A percentile compares a stretch with the other conserved stretches of the same genome.
Conservation (phyloP, 345 rosid genomes). For the Cardamine resedifolia region DNA sequence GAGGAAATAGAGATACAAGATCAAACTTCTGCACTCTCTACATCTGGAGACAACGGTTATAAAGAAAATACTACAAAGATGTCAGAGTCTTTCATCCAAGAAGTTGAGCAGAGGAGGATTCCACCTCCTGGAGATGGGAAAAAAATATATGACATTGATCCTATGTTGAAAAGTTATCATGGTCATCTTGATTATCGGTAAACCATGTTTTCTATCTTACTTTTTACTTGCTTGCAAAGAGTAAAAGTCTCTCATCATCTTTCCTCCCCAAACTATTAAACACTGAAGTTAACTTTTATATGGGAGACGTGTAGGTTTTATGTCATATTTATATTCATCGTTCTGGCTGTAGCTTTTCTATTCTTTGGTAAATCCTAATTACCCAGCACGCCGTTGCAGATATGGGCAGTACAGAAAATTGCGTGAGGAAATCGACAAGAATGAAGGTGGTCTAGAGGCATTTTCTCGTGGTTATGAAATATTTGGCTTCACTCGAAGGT, state of each 20-base stretch:
- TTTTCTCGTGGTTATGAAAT: slow-evolving; percentile 95
- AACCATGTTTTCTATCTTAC: background rate
- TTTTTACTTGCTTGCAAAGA: slow-evolving; percentile 16
- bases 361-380: slow-evolving; percentile 17
- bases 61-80: slow-evolving; percentile 32
- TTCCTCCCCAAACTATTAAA: background rate
- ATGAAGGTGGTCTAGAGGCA: slow-evolving; percentile 87
- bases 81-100: slow-evolving; percentile 33
- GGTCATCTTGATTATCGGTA: slow-evolving; percentile 89
- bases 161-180: slow-evolving; percentile 53
- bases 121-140: slow-evolving; percentile 79
- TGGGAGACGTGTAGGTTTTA: background rate
- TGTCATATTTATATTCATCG: background rate
- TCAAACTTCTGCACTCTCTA: slow-evolving; percentile 39
- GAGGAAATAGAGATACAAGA: slow-evolving; percentile 37
- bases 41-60: slow-evolving; percentile 31
- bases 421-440: slow-evolving; percentile 66
- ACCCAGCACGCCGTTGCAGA: slow-evolving; percentile 40
- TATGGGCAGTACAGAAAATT: slow-evolving; percentile 65
- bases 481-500: slow-evolving; percentile 88
- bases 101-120: slow-evolving; percentile 41
- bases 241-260: background rate
- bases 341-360: background rate
- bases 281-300: background rate
- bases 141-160: slow-evolving; percentile 86